phyloP scores from a whole-genome alignment of 345 rosid species.

The Citrus maxima region DNA sequence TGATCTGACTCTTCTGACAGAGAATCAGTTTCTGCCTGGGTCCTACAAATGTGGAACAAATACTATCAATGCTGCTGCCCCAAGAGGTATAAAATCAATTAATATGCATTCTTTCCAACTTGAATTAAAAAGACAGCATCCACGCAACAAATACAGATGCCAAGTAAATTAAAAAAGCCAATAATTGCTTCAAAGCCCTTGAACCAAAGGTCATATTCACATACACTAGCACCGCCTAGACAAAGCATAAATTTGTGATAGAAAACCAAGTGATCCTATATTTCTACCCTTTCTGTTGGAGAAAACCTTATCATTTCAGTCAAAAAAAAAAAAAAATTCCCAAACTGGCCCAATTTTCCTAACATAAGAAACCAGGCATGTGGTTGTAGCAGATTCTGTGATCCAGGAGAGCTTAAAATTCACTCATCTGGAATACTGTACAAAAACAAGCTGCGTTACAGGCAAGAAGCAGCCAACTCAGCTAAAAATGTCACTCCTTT shows the following conservation, averaged over 20 bases:
- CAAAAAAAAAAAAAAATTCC: background rate
- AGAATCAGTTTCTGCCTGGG: slow-evolving; percentile 61
- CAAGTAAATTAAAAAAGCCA: background rate
- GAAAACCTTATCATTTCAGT: background rate
- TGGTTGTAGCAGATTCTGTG: background rate
- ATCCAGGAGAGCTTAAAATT: background rate
- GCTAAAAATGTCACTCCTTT: background rate
- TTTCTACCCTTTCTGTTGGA: background rate
- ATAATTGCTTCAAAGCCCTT: background rate
- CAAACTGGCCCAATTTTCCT: background rate
- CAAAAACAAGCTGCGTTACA: background rate
- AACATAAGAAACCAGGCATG: background rate
- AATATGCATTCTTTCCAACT: background rate
- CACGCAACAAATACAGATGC: background rate
- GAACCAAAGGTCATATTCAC: background rate
- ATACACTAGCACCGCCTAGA: background rate
- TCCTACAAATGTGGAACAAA: slow-evolving; percentile 48
- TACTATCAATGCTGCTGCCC: slow-evolving; percentile 18
- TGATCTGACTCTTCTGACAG: slow-evolving; percentile 57
- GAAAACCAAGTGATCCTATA: background rate
- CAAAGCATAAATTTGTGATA: background rate
- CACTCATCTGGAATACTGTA: background rate
- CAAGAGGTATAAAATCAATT: background rate
- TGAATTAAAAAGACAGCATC: background rate
- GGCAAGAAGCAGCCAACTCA: background rate